Evolutionary conservation across 2,329 filamentous ascomycete species (phyloP).

Genomic region (Apiospora aurea): DNA sequence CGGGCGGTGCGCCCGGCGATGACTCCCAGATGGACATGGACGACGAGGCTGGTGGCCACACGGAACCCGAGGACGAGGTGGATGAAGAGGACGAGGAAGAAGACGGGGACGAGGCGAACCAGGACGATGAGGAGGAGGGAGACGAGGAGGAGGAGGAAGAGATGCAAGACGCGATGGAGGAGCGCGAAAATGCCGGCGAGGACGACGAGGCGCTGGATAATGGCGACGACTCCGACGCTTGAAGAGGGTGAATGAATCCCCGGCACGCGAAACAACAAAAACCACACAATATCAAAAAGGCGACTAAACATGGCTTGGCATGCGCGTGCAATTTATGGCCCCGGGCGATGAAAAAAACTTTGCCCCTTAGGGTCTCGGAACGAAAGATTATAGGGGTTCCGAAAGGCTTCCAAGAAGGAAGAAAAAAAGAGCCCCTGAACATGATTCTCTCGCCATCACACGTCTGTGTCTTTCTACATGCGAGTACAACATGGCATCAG

Average conservation of each 20-base stretch:
- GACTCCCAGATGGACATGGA: constrained; percentile 57
- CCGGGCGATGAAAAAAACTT: background rate
- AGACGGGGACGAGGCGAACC: constrained; percentile 58
- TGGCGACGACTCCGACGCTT: constrained; percentile 64
- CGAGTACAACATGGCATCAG: background rate
- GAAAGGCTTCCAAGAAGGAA: background rate
- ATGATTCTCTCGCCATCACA: background rate
- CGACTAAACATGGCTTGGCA: background rate
- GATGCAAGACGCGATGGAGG: constrained; percentile 47
- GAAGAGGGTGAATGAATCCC: background rate
- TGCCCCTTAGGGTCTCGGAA: background rate
- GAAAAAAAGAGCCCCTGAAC: background rate
- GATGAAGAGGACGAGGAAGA: constrained; percentile 57
- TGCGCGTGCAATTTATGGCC: background rate
- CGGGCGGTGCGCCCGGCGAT: constrained; percentile 44
- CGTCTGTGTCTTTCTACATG: background rate
- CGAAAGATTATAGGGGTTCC: background rate
- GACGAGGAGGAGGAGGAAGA: constrained; percentile 52
- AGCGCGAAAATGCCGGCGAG: constrained; percentile 48
- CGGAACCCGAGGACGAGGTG: constrained; percentile 48
- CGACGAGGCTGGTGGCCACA: constrained; percentile 40
- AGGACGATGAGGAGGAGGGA: constrained; percentile 55
- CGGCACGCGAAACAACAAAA: background rate
- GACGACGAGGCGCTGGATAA: constrained; percentile 69
- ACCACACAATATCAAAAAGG: background rate